Conservation (phyloP, 1,139 yeast species). For the Saccharomyces hybrid region DNA sequence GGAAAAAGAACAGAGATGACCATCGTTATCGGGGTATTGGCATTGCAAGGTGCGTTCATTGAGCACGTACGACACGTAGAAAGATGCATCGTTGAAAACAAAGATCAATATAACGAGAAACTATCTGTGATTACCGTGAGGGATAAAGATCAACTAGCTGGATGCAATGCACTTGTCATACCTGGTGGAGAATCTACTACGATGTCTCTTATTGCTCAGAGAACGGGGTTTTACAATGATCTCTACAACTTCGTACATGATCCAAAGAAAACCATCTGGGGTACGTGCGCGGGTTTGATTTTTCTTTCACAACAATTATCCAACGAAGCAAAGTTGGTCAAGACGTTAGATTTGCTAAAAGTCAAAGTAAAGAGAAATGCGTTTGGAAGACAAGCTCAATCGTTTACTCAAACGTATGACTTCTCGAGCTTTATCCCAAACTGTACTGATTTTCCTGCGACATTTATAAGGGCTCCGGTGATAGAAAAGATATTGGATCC, state of each 20-base stretch:
- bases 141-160: constrained; percentile 42
- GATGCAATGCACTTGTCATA: constrained; percentile 56
- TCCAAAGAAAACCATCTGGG: constrained; percentile 60
- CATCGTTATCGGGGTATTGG: constrained; percentile 54
- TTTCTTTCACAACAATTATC: constrained; percentile 51
- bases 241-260: constrained; percentile 44
- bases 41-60: constrained; percentile 72
- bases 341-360: constrained; percentile 57
- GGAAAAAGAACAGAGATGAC: too few relatives aligned
- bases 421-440: constrained; percentile 41
- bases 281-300: constrained; percentile 81
- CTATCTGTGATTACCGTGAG: constrained; percentile 43
- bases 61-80: constrained; percentile 57
- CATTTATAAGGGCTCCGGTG: constrained; percentile 75
- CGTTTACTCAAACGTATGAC: constrained; percentile 48
- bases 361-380: constrained; percentile 65
- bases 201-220: constrained; percentile 63
- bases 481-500: constrained; percentile 39
- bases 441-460: constrained; percentile 44
- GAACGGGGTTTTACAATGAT: constrained; percentile 52
- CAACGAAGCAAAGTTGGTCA: constrained; percentile 53
- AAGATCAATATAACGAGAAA: neutral
- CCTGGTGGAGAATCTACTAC: constrained; percentile 84
- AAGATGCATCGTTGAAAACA: constrained; percentile 31
- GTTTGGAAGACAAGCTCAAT: constrained; percentile 70